These are phyloP conservation scores for Xylariomycetidae sp. DNA, from an alignment of 2,329 filamentous ascomycete genomes.

Conservation along the genomic window DNA sequence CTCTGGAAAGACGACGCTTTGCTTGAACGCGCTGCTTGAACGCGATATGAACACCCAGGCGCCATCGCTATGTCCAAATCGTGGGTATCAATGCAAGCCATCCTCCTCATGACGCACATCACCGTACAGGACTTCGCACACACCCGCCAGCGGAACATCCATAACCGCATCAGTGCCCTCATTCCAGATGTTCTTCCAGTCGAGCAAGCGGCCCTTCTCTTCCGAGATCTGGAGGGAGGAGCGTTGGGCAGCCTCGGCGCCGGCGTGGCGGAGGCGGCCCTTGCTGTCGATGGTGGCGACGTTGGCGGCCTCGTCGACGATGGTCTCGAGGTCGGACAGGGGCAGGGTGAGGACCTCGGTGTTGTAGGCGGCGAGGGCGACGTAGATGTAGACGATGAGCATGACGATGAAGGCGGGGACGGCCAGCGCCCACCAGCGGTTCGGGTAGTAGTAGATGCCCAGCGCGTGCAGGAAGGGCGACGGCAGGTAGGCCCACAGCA, in stretches of 20 bases:
- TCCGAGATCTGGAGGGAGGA: slow-evolving; percentile 29
- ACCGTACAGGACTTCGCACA: slow-evolving; percentile 91
- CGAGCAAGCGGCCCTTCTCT: slow-evolving; percentile 30
- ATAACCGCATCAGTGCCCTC: slow-evolving; percentile 94
- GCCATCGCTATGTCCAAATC: slow-evolving; percentile 1
- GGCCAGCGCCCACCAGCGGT: slow-evolving; percentile 95
- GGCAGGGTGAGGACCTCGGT: slow-evolving; percentile 80
- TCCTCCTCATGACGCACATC: slow-evolving; percentile 28
- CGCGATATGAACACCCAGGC: no score
- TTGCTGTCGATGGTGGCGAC: slow-evolving; percentile 74
- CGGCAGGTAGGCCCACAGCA: slow-evolving; percentile 84
- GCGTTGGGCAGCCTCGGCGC: no score
- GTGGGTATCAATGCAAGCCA: slow-evolving; percentile 8
- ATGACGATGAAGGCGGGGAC: slow-evolving; percentile 88
- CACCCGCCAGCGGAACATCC: slow-evolving; percentile 91
- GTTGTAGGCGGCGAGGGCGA: slow-evolving; percentile 87
- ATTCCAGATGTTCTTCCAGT: slow-evolving; percentile 84
- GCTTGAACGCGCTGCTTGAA: slow-evolving; percentile 2
- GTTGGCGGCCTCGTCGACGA: slow-evolving; percentile 86
- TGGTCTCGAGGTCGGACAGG: slow-evolving; percentile 73
- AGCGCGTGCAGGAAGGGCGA: slow-evolving; percentile 87
- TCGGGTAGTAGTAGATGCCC: slow-evolving; percentile 94
- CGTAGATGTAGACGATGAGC: slow-evolving; percentile 84
- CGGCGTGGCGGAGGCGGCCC: slow-evolving; percentile 40
- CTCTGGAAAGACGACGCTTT: no score